These are phyloP conservation scores for Ocimum tenuiflorum DNA, from an alignment of 257 asterid species.

Conservation along the genomic window DNA sequence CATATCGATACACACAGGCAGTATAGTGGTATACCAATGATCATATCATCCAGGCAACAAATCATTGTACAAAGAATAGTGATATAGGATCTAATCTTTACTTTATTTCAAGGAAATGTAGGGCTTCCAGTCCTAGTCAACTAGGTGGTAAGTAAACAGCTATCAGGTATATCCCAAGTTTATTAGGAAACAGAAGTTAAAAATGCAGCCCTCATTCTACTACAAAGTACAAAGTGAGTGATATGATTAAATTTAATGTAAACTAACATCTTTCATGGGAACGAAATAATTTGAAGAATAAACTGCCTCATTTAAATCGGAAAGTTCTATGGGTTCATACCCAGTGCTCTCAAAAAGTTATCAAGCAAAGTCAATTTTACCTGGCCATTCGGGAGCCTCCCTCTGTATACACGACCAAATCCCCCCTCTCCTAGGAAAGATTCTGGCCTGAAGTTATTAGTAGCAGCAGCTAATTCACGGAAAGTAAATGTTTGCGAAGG, in stretches of 20 bases:
- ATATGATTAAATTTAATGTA: neutral
- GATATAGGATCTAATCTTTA: neutral
- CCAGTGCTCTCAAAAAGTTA: neutral
- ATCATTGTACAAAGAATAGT: neutral
- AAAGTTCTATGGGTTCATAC: neutral
- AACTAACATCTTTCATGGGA: neutral
- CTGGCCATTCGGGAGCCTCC: constrained; percentile 74
- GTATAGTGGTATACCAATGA: neutral
- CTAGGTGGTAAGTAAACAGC: neutral
- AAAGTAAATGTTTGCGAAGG: constrained; percentile 94
- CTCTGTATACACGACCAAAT: constrained; percentile 86
- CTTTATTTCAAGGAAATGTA: neutral
- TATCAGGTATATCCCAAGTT: neutral
- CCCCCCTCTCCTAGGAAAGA: constrained; percentile 97
- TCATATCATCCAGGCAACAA: neutral
- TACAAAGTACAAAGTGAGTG: too few species aligned
- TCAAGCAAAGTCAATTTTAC: constrained; percentile 33
- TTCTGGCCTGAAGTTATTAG: constrained; percentile 81
- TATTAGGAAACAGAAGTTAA: neutral
- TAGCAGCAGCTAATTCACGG: constrained; percentile 87
- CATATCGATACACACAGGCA: neutral
- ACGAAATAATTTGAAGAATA: neutral
- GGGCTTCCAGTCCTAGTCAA: neutral
- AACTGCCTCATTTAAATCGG: neutral
- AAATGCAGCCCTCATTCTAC: neutral